Evolutionary conservation across 2,329 filamentous ascomycete genomes (phyloP).

Genomic region (Pseudopithomyces maydicus): DNA sequence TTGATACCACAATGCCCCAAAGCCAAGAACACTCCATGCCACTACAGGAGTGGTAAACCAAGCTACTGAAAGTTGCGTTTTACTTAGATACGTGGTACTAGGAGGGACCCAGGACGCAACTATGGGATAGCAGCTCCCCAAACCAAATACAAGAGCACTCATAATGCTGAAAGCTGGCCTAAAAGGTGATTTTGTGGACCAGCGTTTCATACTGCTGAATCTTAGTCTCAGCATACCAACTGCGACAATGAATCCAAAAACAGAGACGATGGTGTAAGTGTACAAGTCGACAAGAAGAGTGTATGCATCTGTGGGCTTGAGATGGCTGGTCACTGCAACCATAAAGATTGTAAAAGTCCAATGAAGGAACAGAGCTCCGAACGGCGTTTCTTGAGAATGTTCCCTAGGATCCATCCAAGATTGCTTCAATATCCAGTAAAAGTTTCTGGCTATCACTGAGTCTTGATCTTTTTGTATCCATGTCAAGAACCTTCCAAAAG

Average conservation of each 20-base stretch:
- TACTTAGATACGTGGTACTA: neutral
- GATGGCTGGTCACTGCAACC: conserved; percentile 15
- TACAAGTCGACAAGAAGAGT: conserved; percentile 17
- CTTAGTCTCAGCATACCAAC: conserved; percentile 20
- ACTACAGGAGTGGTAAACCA: conserved; percentile 2
- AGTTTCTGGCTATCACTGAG: neutral
- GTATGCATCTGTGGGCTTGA: conserved; percentile 18
- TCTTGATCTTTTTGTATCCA: conserved; percentile 1
- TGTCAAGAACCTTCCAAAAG: conserved; percentile 6
- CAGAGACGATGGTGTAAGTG: conserved; percentile 16
- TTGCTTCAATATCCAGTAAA: neutral
- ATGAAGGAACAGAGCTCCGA: conserved; percentile 23
- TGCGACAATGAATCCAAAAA: conserved; percentile 17
- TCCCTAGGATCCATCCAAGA: neutral
- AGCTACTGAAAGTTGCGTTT: neutral
- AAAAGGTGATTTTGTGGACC: conserved; percentile 14
- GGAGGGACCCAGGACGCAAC: neutral
- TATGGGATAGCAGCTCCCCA: neutral
- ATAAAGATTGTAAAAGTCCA: conserved; percentile 23
- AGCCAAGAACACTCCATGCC: conserved; percentile 2
- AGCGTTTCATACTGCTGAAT: conserved; percentile 7
- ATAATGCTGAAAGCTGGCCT: conserved; percentile 14
- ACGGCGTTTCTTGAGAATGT: conserved; percentile 17
- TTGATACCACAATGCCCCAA: neutral
- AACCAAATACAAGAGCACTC: neutral